These are phyloP conservation scores for Colletotrichum sp. DNA, from an alignment of 2,329 filamentous ascomycete species.

Conservation along the genomic window DNA sequence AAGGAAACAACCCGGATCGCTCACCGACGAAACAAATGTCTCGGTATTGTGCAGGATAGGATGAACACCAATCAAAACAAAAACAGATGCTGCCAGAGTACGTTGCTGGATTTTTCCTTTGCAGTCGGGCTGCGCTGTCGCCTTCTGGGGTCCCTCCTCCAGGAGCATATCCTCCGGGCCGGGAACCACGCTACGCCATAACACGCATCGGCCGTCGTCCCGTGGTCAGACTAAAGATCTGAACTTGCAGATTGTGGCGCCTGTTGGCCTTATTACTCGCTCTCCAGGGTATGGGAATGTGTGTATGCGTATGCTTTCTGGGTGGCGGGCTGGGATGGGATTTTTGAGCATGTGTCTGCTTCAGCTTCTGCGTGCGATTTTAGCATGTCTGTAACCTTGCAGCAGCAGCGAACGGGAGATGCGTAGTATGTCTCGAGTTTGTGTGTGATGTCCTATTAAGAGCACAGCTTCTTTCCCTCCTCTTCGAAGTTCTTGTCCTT, in stretches of 20 bases:
- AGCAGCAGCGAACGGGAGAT: not conserved
- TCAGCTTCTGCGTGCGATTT: not conserved
- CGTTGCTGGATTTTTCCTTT: not conserved
- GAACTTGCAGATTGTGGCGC: not conserved
- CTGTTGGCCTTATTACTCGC: not conserved
- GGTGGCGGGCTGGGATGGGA: not conserved
- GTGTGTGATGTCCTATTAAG: not conserved
- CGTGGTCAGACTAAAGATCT: not conserved
- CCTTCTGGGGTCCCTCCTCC: not conserved
- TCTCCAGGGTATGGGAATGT: not conserved
- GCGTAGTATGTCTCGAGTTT: not conserved
- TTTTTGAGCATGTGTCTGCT: not conserved
- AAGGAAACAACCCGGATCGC: not conserved
- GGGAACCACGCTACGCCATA: not conserved
- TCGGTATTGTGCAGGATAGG: not conserved
- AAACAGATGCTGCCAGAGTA: not conserved
- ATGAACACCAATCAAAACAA: not conserved
- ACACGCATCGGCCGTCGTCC: not conserved
- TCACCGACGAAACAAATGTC: not conserved
- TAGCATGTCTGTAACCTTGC: not conserved
- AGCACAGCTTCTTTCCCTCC: not conserved
- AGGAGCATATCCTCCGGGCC: not conserved
- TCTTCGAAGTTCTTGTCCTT: not conserved
- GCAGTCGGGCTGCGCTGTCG: not conserved
- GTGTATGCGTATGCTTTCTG: not conserved